Conservation (phyloP, 306 rosid genomes). For the Sicyos baderoa region DNA sequence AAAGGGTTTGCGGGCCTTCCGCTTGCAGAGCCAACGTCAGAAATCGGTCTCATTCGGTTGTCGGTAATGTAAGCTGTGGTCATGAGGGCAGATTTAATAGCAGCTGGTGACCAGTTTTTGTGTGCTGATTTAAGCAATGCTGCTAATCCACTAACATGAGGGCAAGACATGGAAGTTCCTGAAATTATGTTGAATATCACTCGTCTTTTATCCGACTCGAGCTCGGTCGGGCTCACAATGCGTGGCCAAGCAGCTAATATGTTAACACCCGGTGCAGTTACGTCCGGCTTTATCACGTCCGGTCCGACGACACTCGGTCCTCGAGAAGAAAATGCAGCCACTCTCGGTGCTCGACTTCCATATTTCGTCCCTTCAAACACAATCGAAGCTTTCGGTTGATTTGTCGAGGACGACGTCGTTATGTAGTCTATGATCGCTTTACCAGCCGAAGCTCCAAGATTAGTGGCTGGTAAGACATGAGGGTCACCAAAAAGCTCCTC, state of each 20-base stretch:
- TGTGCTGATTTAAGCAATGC: conserved; percentile 45
- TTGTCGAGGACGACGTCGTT: conserved; percentile 3
- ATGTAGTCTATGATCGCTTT: conserved; percentile 29
- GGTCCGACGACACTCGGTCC: conserved; percentile 46
- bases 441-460: conserved; percentile 49
- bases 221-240: conserved; percentile 34
- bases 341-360: conserved; percentile 43
- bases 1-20: conserved; percentile 43
- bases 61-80: conserved; percentile 52
- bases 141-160: conserved; percentile 68
- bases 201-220: conserved; percentile 44
- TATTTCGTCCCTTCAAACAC: conserved; percentile 43
- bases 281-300: conserved; percentile 59
- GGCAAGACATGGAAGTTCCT: conserved; percentile 86
- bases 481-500: conserved; percentile 64
- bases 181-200: conserved; percentile 48
- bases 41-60: conserved; percentile 38
- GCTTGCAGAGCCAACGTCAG: conserved; percentile 27
- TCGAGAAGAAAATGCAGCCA: conserved; percentile 72
- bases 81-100: conserved; percentile 66
- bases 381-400: conserved; percentile 38
- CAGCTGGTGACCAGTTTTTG: conserved; percentile 57
- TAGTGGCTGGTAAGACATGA: conserved; percentile 52
- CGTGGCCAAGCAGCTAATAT: conserved; percentile 74
- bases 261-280: conserved; percentile 77